These are phyloP conservation scores for Knoxdaviesia proteae DNA, from an alignment of 2,329 filamentous ascomycete genomes.

Conservation along the genomic window DNA sequence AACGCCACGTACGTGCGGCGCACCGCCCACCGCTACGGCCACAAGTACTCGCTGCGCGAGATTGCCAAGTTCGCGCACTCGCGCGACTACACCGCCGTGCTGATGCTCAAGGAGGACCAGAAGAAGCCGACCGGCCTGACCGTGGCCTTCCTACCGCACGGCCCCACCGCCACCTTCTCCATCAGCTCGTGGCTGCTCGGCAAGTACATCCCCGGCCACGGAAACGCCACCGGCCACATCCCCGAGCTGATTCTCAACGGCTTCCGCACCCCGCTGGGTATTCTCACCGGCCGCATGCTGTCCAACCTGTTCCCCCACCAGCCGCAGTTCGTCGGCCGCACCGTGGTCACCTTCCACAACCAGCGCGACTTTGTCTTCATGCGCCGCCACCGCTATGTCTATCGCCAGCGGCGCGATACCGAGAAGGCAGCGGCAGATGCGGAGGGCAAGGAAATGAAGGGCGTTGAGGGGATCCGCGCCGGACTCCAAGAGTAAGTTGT, in stretches of 20 bases:
- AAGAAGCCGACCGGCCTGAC: constrained; percentile 71
- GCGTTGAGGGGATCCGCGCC: constrained; percentile 66
- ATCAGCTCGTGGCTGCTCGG: constrained; percentile 83
- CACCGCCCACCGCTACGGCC: constrained; percentile 59
- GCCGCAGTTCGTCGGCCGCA: constrained; percentile 67
- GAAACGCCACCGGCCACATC: constrained; percentile 69
- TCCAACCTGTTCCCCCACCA: constrained; percentile 37
- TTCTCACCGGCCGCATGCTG: constrained; percentile 74
- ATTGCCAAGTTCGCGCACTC: constrained; percentile 72
- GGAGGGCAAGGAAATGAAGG: constrained; percentile 67
- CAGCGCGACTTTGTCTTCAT: constrained; percentile 95
- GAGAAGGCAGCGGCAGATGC: constrained; percentile 71
- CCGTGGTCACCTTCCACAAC: constrained; percentile 84
- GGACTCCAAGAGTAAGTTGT: constrained; percentile 53
- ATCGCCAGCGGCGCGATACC: constrained; percentile 67
- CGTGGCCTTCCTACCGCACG: constrained; percentile 62
- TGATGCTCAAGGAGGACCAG: constrained; percentile 73
- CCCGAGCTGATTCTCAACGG: constrained; percentile 84
- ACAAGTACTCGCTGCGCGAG: constrained; percentile 84
- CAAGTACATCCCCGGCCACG: constrained; percentile 73
- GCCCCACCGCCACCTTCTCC: constrained; percentile 83
- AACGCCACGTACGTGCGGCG: constrained; percentile 74
- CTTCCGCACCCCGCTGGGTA: constrained; percentile 80
- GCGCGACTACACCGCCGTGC: constrained; percentile 61
- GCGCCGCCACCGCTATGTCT: constrained; percentile 74